Conservation (phyloP, 1,139 yeast genomes). For the Geotrichum aggregatum region DNA sequence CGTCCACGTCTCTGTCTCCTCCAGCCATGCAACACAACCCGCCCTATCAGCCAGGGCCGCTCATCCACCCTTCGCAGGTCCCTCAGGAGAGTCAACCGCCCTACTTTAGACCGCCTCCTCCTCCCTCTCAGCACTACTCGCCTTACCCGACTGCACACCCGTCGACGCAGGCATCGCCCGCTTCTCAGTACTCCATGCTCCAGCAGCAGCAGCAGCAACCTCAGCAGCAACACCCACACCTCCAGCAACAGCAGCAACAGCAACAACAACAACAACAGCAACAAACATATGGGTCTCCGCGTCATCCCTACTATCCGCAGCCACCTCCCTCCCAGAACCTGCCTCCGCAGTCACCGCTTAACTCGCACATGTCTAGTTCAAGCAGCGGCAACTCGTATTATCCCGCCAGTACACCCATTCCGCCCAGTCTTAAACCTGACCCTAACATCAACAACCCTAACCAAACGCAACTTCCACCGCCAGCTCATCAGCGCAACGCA, state of each 20-base stretch:
- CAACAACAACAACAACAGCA: constrained; percentile 21
- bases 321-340: constrained; percentile 36
- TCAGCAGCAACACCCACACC: constrained; percentile 23
- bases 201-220: constrained; percentile 4
- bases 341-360: constrained; percentile 21
- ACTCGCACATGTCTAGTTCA: background rate
- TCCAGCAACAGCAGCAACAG: constrained; percentile 13
- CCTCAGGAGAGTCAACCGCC: constrained; percentile 1
- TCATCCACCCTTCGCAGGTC: background rate
- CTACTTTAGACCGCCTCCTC: constrained; percentile 15
- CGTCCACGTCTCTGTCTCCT: constrained; percentile 7
- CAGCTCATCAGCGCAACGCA: constrained; percentile 3
- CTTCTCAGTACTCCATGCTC: constrained; percentile 1
- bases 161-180: background rate
- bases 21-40: constrained; percentile 1
- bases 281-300: constrained; percentile 21
- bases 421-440: constrained; percentile 18
- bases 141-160: background rate
- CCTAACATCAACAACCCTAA: constrained; percentile 4
- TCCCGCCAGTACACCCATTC: constrained; percentile 17
- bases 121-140: constrained; percentile 3
- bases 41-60: constrained; percentile 1
- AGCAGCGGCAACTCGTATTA: background rate
- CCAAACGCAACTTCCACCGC: constrained; percentile 1
- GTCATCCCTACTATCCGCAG: constrained; percentile 23